Conservation (phyloP, 768 basidiomycete genomes). For the Mycena haematopus region DNA sequence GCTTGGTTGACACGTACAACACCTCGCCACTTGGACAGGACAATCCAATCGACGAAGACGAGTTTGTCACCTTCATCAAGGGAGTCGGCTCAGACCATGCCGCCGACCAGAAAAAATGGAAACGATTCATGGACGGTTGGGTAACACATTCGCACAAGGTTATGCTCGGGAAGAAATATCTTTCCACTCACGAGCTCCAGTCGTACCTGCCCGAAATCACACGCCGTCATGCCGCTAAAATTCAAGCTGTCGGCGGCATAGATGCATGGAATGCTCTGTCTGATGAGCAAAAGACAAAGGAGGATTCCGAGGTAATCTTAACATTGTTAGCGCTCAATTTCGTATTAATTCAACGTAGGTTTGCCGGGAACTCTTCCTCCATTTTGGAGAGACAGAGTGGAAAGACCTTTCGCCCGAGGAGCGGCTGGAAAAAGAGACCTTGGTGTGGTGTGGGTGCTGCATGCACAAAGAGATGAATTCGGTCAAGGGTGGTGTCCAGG, state of each 20-base stretch:
- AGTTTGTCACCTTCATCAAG: slow-evolving; percentile 12
- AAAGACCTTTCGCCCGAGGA: slow-evolving; percentile 24
- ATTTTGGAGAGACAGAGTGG: slow-evolving; percentile 30
- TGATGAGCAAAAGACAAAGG: slow-evolving; percentile 5
- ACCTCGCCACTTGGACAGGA: slow-evolving; percentile 14
- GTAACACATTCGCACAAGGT: slow-evolving; percentile 8
- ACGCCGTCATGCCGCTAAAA: slow-evolving; percentile 1
- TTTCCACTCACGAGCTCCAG: slow-evolving; percentile 1
- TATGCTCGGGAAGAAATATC: slow-evolving; percentile 6
- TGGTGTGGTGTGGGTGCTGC: slow-evolving; percentile 31
- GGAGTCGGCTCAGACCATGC: too few relatives aligned
- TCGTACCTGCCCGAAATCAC: slow-evolving; percentile 8
- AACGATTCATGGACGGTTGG: slow-evolving; percentile 3
- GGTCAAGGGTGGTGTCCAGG: slow-evolving; percentile 22
- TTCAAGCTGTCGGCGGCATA: slow-evolving; percentile 12
- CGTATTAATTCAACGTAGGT: background rate
- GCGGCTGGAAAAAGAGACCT: slow-evolving; percentile 16
- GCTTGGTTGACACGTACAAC: slow-evolving; percentile 28
- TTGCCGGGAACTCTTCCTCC: background rate
- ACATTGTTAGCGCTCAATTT: background rate
- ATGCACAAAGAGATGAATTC: slow-evolving; percentile 23
- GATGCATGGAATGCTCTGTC: slow-evolving; percentile 24
- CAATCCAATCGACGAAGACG: slow-evolving; percentile 13
- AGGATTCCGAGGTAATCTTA: slow-evolving; percentile 10
- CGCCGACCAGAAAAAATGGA: slow-evolving; percentile 28